Percentiles rank a stretch among this genome's conserved stretches.
phyloP scores from a whole-genome alignment of 2,329 filamentous ascomycete genomes.

The Ceratocystis smalleyi region DNA sequence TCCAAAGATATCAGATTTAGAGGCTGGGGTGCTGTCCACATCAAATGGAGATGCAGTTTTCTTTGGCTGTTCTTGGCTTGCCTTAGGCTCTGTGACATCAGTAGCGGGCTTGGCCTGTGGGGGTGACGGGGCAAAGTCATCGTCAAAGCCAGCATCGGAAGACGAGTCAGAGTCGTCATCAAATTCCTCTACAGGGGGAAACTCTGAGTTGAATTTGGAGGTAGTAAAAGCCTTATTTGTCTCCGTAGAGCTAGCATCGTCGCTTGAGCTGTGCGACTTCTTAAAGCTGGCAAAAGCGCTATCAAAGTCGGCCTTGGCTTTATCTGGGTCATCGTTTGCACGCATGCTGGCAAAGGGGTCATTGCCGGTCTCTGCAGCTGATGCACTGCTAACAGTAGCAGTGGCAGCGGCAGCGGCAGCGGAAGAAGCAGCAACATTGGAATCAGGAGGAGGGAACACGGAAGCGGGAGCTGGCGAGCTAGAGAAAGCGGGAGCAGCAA shows the following conservation, averaged over 20 bases:
- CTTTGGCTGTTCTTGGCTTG: slow-evolving; percentile 18
- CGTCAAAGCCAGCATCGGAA: slow-evolving; percentile 72
- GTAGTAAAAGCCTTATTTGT: slow-evolving; percentile 29
- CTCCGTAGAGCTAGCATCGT: slow-evolving; percentile 17
- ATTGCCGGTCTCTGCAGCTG: not conserved
- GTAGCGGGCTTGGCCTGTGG: slow-evolving; percentile 22
- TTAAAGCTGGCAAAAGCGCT: slow-evolving; percentile 67
- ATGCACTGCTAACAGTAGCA: not conserved
- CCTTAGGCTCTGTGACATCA: slow-evolving; percentile 21
- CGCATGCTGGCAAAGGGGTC: slow-evolving; percentile 21
- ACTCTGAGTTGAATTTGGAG: slow-evolving; percentile 55
- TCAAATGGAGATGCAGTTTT: slow-evolving; percentile 6
- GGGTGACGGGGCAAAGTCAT: slow-evolving; percentile 66
- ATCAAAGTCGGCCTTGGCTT: slow-evolving; percentile 69
- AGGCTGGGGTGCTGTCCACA: slow-evolving; percentile 17
- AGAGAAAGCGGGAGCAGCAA: not conserved
- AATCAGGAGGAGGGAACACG: slow-evolving; percentile 19
- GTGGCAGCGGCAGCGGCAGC: slow-evolving; percentile 7
- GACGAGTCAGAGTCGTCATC: slow-evolving; percentile 72
- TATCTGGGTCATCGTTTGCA: slow-evolving; percentile 38
- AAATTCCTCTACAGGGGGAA: slow-evolving; percentile 83
- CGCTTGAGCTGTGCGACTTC: slow-evolving; percentile 35
- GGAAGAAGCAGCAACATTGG: slow-evolving; percentile 6
- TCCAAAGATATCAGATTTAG: slow-evolving; percentile 28
- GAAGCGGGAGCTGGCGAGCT: slow-evolving; percentile 10